Evolutionary conservation across 352 stramenopile genomes (phyloP), one percentile per base, ranked within the genome.

Genomic region (Phytophthora boehmeriae): DNA sequence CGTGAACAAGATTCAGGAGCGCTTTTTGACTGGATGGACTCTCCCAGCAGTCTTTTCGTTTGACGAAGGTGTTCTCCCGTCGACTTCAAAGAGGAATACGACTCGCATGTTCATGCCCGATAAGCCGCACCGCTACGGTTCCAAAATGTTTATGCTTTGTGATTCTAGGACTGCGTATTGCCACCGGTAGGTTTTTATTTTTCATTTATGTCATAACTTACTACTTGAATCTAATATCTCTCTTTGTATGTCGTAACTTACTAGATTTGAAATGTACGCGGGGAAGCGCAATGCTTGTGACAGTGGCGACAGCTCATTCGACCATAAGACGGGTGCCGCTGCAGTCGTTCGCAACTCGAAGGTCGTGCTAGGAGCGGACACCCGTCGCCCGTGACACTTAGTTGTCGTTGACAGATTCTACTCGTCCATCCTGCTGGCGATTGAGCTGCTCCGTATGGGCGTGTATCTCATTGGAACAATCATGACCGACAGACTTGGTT

Each of bases 91-190:
- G 3, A 30, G 51, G 1, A n/a, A n/a, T n/a, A 65, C 55, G 2
- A 70, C 56, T 0, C 44, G 53, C 1, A 63, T 67, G 52, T 75
- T 64, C 22, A 75, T n/a, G n/a, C n/a, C n/a, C n/a, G n/a, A n/a
- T n/a, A n/a, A n/a, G n/a, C n/a, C n/a, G n/a, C n/a, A n/a, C 25
- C 54, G 58, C 11, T 75, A 64, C 43, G 66, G 54, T 0, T 59
- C 66, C 2, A 71, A 71, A 46, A 28, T 74, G 30, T 75, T 67
- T 45, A 75, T 75, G 66, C 56, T 58, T 8, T 71, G 66, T 30
- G 59, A 67, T 42, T 44, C 50, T 3, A 14, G 17, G 25, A 41
- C 42, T 4, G 35, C 42, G n/a, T 53, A 61, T 28, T 61, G 54
- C 42, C 36, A 54, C 19, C 34, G 43, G 43, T 53, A 42, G 6